Conservation (phyloP, 1,284 basidiomycete genomes). For the Heterobasidion irregulare region DNA sequence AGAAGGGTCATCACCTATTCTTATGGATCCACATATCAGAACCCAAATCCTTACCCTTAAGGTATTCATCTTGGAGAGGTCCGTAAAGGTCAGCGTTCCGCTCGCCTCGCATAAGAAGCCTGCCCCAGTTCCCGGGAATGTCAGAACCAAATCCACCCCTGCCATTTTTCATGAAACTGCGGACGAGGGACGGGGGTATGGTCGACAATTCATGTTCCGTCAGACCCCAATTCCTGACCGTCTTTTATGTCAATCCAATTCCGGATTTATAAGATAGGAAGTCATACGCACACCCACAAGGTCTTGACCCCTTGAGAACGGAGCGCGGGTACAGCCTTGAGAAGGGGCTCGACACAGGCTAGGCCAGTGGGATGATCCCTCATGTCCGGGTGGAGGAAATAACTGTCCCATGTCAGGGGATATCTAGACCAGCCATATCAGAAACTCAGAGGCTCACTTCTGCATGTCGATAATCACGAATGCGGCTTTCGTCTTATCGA, state of each 20-base stretch:
- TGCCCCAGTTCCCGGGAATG: conserved; percentile 46
- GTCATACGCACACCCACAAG: conserved; percentile 50
- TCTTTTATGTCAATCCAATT: too few relatives aligned
- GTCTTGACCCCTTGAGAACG: conserved; percentile 49
- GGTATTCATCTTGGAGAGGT: conserved; percentile 47
- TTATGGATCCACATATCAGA: conserved; percentile 70
- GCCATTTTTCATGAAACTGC: conserved; percentile 30
- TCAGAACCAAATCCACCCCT: conserved; percentile 49
- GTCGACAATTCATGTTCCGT: conserved; percentile 54
- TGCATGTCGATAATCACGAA: conserved; percentile 67
- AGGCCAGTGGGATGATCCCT: conserved; percentile 48
- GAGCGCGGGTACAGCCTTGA: conserved; percentile 39
- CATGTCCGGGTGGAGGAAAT: conserved; percentile 58
- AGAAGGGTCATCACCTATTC: conserved; percentile 32
- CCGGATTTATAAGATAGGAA: neutral
- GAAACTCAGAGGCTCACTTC: conserved; percentile 35
- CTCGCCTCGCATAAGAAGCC: conserved; percentile 51
- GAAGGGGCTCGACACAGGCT: conserved; percentile 46
- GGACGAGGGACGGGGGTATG: conserved; percentile 48
- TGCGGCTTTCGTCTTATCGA: conserved; percentile 42
- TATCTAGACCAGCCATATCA: too few relatives aligned
- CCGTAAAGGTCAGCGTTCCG: conserved; percentile 51
- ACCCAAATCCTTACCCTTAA: conserved; percentile 40
- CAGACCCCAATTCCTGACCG: conserved; percentile 58
- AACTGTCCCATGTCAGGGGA: conserved; percentile 27